phyloP scores from a whole-genome alignment of 371 early-diverging fungal genomes.

The Apophysomyces variabilis region DNA sequence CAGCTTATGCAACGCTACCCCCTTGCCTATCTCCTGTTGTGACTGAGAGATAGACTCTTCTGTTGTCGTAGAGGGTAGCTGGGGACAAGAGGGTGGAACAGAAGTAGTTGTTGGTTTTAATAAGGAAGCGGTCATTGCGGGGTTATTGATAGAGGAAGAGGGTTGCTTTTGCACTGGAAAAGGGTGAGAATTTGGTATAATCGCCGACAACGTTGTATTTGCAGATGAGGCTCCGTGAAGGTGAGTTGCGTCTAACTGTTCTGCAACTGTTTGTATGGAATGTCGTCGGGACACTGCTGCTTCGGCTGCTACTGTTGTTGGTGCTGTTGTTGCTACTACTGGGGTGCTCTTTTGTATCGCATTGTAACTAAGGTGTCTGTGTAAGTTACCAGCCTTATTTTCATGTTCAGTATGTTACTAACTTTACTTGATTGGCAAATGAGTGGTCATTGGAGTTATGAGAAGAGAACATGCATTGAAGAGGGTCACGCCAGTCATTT shows the following conservation, averaged over 20 bases:
- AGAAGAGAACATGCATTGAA: slow-evolving; percentile 27
- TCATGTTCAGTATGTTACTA: not conserved
- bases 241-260: slow-evolving; percentile 1
- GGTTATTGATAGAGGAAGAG: not conserved
- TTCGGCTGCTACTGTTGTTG: too few relatives aligned
- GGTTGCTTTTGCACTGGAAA: not conserved
- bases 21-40: slow-evolving; percentile 37
- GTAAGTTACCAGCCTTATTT: not conserved
- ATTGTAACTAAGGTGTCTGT: not conserved
- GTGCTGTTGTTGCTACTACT: too few relatives aligned
- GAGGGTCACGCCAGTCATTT: slow-evolving; percentile 31
- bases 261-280: not conserved
- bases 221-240: not conserved
- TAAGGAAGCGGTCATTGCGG: not conserved
- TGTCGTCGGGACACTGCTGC: not conserved
- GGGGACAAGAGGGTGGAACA: not conserved
- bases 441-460: slow-evolving; percentile 20
- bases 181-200: not conserved
- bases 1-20: slow-evolving; percentile 42
- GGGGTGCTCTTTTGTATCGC: not conserved
- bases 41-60: not conserved
- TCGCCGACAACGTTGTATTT: not conserved
- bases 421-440: slow-evolving; percentile 14
- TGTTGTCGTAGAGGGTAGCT: not conserved
- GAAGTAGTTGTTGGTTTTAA: not conserved